Evolutionary conservation across 345 rosid species (phyloP).

Genomic region (Brassica rapa): DNA sequence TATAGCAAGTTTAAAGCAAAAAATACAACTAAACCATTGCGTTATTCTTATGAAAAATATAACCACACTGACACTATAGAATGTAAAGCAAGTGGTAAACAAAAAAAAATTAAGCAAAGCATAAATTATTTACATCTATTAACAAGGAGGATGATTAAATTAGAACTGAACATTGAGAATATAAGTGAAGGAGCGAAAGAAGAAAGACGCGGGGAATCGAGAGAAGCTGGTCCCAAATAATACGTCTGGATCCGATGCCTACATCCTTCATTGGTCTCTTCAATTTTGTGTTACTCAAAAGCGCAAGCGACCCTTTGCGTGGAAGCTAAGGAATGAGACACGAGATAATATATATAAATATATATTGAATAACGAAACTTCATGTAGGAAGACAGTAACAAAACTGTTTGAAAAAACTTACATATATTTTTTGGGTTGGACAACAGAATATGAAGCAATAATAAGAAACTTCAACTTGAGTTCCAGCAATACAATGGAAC

Average conservation of each 20-base stretch:
- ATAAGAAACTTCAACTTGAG: background rate
- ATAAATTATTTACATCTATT: background rate
- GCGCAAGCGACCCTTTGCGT: slow-evolving; percentile 51
- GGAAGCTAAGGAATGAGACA: slow-evolving; percentile 49
- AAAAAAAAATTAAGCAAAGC: background rate
- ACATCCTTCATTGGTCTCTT: slow-evolving; percentile 40
- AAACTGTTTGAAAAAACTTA: background rate
- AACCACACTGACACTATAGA: background rate
- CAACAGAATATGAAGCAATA: background rate
- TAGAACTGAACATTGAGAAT: background rate
- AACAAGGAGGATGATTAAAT: background rate
- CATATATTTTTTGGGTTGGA: background rate
- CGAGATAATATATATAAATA: background rate
- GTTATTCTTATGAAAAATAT: background rate
- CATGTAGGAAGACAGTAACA: background rate
- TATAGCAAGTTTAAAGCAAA: too few relatives aligned
- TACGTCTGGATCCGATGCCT: slow-evolving; percentile 47
- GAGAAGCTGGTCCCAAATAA: slow-evolving; percentile 52
- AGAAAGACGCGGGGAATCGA: slow-evolving; percentile 5
- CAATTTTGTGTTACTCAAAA: slow-evolving; percentile 45
- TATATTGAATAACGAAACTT: background rate
- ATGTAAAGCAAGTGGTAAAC: background rate
- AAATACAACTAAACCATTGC: too few relatives aligned
- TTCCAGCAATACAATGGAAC: background rate
- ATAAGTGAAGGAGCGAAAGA: background rate